Conservation (phyloP, 352 stramenopile genomes). For the Hyaloperonospora brassicae region DNA sequence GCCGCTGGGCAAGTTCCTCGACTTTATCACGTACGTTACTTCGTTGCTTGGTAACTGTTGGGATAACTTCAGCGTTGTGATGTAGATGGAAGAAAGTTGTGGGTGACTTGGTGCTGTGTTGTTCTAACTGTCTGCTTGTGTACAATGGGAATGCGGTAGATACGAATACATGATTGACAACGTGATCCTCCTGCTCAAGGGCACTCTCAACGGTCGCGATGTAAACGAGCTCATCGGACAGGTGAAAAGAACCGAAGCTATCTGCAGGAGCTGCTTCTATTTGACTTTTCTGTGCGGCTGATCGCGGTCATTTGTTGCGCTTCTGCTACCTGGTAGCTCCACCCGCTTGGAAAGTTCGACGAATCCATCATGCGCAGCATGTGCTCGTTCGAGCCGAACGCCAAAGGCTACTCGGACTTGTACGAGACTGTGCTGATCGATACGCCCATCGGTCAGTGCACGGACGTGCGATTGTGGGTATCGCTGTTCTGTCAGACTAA, state of each 20-base stretch:
- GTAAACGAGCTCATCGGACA: slow-evolving; percentile 96
- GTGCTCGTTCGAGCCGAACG: slow-evolving; percentile 94
- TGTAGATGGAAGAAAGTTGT: background rate
- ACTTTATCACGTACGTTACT: slow-evolving; percentile 94
- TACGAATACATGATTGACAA: slow-evolving; percentile 99
- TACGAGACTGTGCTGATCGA: slow-evolving; percentile 99
- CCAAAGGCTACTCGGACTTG: slow-evolving; percentile 97
- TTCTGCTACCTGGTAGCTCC: slow-evolving; percentile 64
- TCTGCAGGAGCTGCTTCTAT: background rate
- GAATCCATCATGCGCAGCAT: slow-evolving; percentile 99
- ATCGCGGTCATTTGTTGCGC: background rate
- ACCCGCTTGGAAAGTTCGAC: slow-evolving; percentile 98
- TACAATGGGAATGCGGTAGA: slow-evolving; percentile 21
- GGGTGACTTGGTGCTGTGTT: background rate
- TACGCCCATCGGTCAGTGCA: slow-evolving; percentile 92
- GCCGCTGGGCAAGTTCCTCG: slow-evolving; percentile 94
- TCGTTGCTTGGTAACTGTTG: background rate
- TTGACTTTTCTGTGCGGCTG: background rate
- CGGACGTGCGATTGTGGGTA: background rate
- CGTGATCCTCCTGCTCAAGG: slow-evolving; percentile 98
- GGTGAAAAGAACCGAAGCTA: slow-evolving; percentile 19
- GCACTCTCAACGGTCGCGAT: slow-evolving; percentile 93
- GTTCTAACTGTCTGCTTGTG: too few species aligned
- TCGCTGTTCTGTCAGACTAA: slow-evolving; percentile 4
- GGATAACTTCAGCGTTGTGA: background rate